Evolutionary conservation across 116 monocot genomes (phyloP).

Genomic region (Iris pallida): DNA sequence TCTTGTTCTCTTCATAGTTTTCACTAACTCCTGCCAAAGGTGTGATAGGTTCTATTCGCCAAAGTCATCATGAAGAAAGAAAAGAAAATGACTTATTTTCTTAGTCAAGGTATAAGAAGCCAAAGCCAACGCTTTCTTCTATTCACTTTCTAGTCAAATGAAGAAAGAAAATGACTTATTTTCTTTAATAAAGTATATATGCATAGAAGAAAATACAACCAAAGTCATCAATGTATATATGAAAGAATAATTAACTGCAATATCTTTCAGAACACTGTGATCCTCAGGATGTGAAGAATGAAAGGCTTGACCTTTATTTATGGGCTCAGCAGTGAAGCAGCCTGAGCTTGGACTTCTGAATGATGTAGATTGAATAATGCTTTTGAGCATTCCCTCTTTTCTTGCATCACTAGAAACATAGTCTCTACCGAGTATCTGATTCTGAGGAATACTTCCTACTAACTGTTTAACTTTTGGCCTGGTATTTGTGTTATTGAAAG

Average conservation of each 20-base stretch:
- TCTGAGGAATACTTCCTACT: conserved; percentile 30
- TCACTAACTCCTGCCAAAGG: too few relatives aligned
- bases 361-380: conserved; percentile 43
- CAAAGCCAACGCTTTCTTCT: conserved; percentile 20
- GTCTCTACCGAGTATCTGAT: conserved; percentile 32
- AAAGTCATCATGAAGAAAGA: too few relatives aligned
- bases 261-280: conserved; percentile 21
- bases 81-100: too few relatives aligned
- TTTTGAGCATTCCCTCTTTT: conserved; percentile 31
- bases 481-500: conserved; percentile 36
- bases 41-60: too few relatives aligned
- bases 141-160: conserved; percentile 24
- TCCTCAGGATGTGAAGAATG: conserved; percentile 21
- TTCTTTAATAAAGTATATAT: not conserved
- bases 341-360: conserved; percentile 39
- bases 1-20: too few relatives aligned
- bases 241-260: conserved; percentile 23
- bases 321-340: conserved; percentile 19
- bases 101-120: too few relatives aligned
- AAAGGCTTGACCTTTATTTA: conserved; percentile 25
- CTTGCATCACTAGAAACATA: conserved; percentile 22
- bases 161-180: conserved; percentile 2
- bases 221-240: not conserved
- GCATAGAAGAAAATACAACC: not conserved
- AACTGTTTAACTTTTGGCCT: conserved; percentile 64